phyloP scores from a whole-genome alignment of 2,329 filamentous ascomycete genomes.

The Cryphonectria japonica region DNA sequence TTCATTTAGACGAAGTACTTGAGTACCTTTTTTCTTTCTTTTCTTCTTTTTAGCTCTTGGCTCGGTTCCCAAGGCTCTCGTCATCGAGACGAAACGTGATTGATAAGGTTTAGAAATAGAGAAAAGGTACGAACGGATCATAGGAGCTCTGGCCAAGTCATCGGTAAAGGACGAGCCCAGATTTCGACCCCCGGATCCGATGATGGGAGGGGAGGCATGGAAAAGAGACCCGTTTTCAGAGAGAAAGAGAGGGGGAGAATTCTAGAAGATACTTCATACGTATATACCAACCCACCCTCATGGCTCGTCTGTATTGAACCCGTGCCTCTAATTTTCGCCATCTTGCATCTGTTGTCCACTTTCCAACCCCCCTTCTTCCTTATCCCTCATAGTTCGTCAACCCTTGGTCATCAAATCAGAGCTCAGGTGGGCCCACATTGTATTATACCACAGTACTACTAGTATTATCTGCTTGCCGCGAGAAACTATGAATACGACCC shows the following conservation, averaged over 20 bases:
- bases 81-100: background rate
- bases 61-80: no score
- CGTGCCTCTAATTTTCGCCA: background rate
- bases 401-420: constrained; percentile 24
- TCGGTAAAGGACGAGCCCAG: background rate
- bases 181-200: background rate
- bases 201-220: background rate
- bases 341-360: constrained; percentile 10
- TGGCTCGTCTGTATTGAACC: background rate
- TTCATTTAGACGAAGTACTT: no score
- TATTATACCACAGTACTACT: background rate
- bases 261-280: constrained; percentile 11
- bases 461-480: background rate
- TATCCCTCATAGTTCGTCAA: constrained; percentile 12
- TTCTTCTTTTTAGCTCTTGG: no score
- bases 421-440: background rate
- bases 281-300: constrained; percentile 11
- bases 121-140: no score
- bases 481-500: constrained; percentile 25
- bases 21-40: no score
- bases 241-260: background rate
- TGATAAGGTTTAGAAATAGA: constrained; percentile 7
- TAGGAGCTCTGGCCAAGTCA: background rate
- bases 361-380: background rate
- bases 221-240: background rate